Conservation (phyloP, 805 yeast species). For the Candida stauntonica region DNA sequence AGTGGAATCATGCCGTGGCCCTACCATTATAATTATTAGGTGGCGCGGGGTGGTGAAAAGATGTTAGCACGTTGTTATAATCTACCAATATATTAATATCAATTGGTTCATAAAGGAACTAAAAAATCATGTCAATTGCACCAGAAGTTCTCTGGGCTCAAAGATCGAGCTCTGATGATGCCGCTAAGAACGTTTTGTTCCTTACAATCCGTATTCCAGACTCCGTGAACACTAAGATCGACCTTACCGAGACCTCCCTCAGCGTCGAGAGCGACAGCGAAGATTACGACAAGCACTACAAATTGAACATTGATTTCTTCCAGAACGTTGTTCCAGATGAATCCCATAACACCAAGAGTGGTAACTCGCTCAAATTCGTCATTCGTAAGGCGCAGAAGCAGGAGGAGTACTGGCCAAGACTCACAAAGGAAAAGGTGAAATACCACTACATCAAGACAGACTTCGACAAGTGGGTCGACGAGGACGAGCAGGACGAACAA, state of each 20-base stretch:
- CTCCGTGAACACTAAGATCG: constrained; percentile 56
- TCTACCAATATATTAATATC: too few species aligned
- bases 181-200: constrained; percentile 68
- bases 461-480: constrained; percentile 97
- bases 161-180: constrained; percentile 75
- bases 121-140: constrained; percentile 28
- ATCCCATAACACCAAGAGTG: constrained; percentile 54
- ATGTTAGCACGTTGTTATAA: too few species aligned
- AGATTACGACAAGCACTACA: constrained; percentile 44
- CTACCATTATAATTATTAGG: too few species aligned
- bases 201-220: constrained; percentile 74
- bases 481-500: constrained; percentile 77
- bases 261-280: constrained; percentile 49
- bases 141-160: constrained; percentile 85
- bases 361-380: constrained; percentile 53
- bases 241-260: constrained; percentile 52
- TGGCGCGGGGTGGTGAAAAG: too few species aligned
- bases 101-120: too few species aligned
- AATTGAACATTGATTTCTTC: constrained; percentile 67
- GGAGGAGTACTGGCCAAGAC: constrained; percentile 92
- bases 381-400: constrained; percentile 64
- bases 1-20: too few species aligned
- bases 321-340: constrained; percentile 66
- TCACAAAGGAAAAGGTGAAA: constrained; percentile 81
- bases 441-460: constrained; percentile 85